phyloP scores from a whole-genome alignment of 148 eudicot species.

The Rheum nobile region DNA sequence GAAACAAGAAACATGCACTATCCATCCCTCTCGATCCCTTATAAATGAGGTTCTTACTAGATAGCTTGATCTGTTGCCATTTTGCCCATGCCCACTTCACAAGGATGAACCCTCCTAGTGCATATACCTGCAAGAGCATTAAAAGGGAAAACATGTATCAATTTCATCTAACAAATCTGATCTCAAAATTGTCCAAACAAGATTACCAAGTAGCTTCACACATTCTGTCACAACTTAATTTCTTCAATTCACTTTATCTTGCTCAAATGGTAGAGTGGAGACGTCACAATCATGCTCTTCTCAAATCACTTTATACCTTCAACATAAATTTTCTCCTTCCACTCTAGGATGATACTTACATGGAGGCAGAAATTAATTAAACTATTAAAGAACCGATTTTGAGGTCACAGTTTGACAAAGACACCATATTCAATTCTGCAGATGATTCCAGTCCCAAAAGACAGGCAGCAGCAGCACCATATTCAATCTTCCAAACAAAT shows the following conservation, averaged over 20 bases:
- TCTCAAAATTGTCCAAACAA: background rate
- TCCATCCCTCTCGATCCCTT: too few species aligned
- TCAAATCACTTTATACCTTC: background rate
- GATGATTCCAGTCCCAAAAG: background rate
- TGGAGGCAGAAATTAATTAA: background rate
- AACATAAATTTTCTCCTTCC: background rate
- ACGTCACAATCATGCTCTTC: background rate
- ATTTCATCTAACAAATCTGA: background rate
- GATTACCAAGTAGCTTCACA: background rate
- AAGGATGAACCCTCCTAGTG: slow-evolving; percentile 35
- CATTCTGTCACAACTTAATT: too few species aligned
- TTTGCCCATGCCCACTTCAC: slow-evolving; percentile 39
- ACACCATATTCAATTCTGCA: background rate
- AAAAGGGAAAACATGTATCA: background rate
- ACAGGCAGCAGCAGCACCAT: background rate
- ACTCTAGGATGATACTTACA: background rate
- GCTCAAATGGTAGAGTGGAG: background rate
- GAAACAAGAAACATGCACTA: too few species aligned
- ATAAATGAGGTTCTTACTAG: too few species aligned
- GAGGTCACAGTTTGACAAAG: background rate
- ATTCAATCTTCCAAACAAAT: background rate
- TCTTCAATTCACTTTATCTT: too few species aligned
- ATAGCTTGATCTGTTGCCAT: slow-evolving; percentile 41
- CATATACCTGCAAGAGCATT: slow-evolving; percentile 22
- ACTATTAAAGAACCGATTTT: background rate